Evolutionary conservation across 306 rosid species (phyloP).

Genomic region (Hippophae rhamnoides): DNA sequence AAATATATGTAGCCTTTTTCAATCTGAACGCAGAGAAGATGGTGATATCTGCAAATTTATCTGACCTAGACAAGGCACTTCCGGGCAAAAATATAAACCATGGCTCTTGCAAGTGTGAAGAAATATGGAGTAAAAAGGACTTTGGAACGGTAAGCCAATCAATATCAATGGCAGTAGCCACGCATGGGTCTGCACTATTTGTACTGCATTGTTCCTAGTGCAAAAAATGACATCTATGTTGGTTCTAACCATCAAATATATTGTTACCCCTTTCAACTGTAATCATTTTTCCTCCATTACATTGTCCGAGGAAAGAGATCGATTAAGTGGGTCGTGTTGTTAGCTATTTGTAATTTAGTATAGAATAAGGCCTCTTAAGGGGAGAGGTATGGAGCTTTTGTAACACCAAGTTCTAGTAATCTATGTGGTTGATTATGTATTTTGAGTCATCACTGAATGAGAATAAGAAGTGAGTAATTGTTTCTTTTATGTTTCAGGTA

Average conservation of each 20-base stretch:
- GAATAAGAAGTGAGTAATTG: too few relatives aligned
- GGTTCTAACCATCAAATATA: too few relatives aligned
- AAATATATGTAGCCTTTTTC: conserved; percentile 66
- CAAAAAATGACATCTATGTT: background rate
- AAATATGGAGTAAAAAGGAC: conserved; percentile 58
- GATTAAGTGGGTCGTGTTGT: too few relatives aligned
- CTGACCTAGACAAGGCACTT: conserved; percentile 40
- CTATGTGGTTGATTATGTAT: too few relatives aligned
- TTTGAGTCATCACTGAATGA: too few relatives aligned
- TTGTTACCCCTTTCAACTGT: too few relatives aligned
- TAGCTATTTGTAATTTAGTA: too few relatives aligned
- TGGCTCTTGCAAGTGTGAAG: conserved; percentile 37
- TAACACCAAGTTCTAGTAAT: too few relatives aligned
- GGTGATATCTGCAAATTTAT: conserved; percentile 29
- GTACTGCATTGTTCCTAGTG: conserved; percentile 29
- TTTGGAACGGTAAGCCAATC: conserved; percentile 20
- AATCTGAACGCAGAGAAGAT: conserved; percentile 40
- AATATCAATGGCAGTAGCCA: conserved; percentile 32
- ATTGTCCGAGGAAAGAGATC: too few relatives aligned
- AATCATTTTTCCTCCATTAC: background rate
- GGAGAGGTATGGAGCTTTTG: too few relatives aligned
- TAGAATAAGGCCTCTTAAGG: too few relatives aligned
- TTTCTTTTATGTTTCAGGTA: too few relatives aligned
- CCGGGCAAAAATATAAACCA: conserved; percentile 20
- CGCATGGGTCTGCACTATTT: conserved; percentile 58